These are phyloP conservation scores for Rhynchospora tenuis DNA, from an alignment of 176 grass and related monocot species.

Conservation along the genomic window DNA sequence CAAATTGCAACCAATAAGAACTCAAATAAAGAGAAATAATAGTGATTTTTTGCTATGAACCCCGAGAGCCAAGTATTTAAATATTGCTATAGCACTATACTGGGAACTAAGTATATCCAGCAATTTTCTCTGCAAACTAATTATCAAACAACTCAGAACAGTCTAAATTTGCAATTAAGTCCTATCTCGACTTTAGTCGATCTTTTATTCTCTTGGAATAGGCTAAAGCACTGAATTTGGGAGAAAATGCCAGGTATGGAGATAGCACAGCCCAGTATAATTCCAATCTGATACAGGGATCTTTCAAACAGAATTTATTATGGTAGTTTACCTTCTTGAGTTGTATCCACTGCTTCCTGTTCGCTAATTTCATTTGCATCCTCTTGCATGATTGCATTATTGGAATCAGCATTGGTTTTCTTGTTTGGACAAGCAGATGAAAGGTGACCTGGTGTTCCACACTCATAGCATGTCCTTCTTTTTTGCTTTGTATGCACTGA, in stretches of 20 bases:
- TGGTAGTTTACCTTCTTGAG: slow-evolving; percentile 4
- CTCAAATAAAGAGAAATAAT: too few relatives aligned
- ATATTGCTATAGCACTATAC: too few relatives aligned
- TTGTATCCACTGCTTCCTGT: slow-evolving; percentile 1
- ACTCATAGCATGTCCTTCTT: slow-evolving; percentile 51
- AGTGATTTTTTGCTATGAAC: too few relatives aligned
- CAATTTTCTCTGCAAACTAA: too few relatives aligned
- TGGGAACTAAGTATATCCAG: too few relatives aligned
- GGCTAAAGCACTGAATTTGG: not conserved
- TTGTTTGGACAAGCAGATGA: slow-evolving; percentile 70
- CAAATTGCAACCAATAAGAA: too few relatives aligned
- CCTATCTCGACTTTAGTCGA: too few relatives aligned
- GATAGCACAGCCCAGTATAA: not conserved
- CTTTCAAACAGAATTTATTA: not conserved
- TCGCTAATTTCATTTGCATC: not conserved
- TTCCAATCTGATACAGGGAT: not conserved
- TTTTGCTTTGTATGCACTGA: slow-evolving; percentile 29
- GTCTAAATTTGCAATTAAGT: too few relatives aligned
- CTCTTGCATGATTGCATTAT: slow-evolving; percentile 10
- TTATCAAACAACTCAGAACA: too few relatives aligned
- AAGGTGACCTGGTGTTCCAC: slow-evolving; percentile 59
- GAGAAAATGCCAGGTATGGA: not conserved
- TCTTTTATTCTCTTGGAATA: too few relatives aligned
- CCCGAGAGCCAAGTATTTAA: too few relatives aligned
- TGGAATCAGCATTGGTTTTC: slow-evolving; percentile 30